phyloP scores from a whole-genome alignment of 2,329 filamentous ascomycete species.

The Aspergillus alliaceus region DNA sequence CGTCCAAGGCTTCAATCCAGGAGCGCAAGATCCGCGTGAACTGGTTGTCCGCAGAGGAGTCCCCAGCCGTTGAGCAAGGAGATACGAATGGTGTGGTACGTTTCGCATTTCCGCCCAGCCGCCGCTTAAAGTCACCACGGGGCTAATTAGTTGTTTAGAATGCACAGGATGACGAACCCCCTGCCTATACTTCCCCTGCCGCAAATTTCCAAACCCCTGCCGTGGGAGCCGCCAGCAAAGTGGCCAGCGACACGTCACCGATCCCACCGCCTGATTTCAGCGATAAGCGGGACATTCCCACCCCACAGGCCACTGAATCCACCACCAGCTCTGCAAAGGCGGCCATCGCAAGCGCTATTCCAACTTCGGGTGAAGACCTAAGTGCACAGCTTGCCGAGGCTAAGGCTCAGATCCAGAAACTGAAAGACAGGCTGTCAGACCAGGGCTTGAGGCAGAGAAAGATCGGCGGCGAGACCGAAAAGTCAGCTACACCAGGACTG shows the following conservation, averaged over 20 bases:
- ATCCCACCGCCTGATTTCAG: conserved; percentile 37
- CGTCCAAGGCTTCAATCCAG: conserved; percentile 73
- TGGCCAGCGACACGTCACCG: conserved; percentile 33
- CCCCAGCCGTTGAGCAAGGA: conserved; percentile 25
- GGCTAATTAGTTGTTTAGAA: conserved; percentile 22
- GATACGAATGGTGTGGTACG: conserved; percentile 39
- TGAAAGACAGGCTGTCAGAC: conserved; percentile 65
- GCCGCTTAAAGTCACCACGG: not conserved
- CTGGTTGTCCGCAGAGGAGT: conserved; percentile 69
- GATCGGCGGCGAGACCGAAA: conserved; percentile 56
- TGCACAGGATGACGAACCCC: conserved; percentile 47
- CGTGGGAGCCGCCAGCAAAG: conserved; percentile 44
- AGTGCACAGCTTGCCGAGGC: conserved; percentile 73
- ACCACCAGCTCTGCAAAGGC: conserved; percentile 44
- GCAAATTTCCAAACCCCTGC: conserved; percentile 49
- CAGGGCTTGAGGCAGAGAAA: conserved; percentile 79
- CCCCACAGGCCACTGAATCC: conserved; percentile 36
- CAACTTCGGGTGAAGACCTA: conserved; percentile 58
- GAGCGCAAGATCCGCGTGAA: conserved; percentile 95
- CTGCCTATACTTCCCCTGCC: conserved; percentile 58
- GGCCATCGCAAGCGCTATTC: conserved; percentile 51
- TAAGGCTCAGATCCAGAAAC: conserved; percentile 67
- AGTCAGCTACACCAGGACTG: conserved; percentile 49
- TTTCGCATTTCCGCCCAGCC: conserved; percentile 1
- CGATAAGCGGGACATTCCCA: conserved; percentile 41